Conservation (phyloP, 805 yeast genomes). For the Ogataea degrootiae region DNA sequence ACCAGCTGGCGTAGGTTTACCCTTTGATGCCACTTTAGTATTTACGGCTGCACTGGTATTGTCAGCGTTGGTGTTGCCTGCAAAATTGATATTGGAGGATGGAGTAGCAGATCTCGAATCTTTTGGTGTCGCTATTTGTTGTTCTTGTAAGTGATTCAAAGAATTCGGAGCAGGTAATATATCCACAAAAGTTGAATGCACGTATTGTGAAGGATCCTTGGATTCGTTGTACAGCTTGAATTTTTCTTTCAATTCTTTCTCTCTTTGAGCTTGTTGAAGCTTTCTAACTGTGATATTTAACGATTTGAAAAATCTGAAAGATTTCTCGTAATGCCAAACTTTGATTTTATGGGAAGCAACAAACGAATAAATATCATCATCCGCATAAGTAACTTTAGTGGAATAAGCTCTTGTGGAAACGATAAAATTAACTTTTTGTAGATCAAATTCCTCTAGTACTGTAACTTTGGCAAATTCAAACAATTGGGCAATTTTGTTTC, state of each 20-base stretch:
- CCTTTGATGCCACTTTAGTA: conserved; percentile 3
- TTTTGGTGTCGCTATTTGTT: conserved; percentile 9
- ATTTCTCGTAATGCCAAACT: conserved; percentile 59
- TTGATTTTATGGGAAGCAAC: conserved; percentile 43
- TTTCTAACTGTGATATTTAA: conserved; percentile 39
- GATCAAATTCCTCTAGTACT: conserved; percentile 42
- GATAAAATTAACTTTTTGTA: conserved; percentile 38
- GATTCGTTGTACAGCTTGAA: not conserved
- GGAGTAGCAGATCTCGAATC: conserved; percentile 19
- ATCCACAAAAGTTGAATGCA: conserved; percentile 9
- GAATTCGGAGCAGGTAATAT: conserved; percentile 16
- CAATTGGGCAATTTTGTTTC: conserved; percentile 39
- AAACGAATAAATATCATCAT: conserved; percentile 43
- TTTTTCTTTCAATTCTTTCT: conserved; percentile 7
- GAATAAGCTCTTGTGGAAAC: conserved; percentile 42
- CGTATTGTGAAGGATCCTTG: too few relatives aligned
- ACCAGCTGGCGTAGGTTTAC: conserved; percentile 4
- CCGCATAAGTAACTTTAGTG: conserved; percentile 31
- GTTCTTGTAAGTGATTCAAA: not conserved
- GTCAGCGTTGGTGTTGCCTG: conserved; percentile 1
- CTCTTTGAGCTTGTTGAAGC: conserved; percentile 26
- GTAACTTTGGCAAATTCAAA: conserved; percentile 46
- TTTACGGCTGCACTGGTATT: too few relatives aligned
- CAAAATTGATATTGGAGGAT: not conserved
- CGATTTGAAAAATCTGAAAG: conserved; percentile 49